Percentiles rank a stretch among this genome's conserved stretches.
Conservation (phyloP, 148 eudicot genomes). For the Chenopodium suecicum region DNA sequence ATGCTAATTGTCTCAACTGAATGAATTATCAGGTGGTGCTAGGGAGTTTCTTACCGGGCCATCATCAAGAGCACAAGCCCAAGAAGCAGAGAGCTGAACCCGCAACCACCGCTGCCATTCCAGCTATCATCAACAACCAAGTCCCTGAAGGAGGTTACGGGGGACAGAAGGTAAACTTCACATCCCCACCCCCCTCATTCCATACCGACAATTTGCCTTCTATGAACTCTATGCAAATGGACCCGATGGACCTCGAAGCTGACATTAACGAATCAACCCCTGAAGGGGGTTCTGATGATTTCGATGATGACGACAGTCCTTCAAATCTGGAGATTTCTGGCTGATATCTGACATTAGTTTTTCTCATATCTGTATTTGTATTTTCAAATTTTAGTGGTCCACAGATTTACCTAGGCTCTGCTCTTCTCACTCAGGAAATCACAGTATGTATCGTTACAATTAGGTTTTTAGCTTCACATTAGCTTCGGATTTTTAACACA, state of each 20-base stretch:
- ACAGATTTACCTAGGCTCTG: constrained; percentile 11
- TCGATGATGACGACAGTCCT: constrained; percentile 37
- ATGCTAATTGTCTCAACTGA: constrained; percentile 9
- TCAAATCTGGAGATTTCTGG: constrained; percentile 46
- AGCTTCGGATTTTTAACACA: constrained; percentile 23
- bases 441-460: constrained; percentile 16
- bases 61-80: constrained; percentile 61
- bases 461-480: constrained; percentile 20
- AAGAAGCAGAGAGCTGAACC: constrained; percentile 59
- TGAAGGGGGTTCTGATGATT: constrained; percentile 46
- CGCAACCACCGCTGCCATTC: constrained; percentile 33
- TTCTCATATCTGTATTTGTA: constrained; percentile 7
- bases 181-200: constrained; percentile 45
- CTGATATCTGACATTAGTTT: constrained; percentile 29
- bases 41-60: constrained; percentile 69
- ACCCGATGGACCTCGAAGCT: constrained; percentile 32
- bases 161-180: constrained; percentile 44
- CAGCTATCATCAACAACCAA: constrained; percentile 36
- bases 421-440: neutral
- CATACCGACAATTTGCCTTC: constrained; percentile 39
- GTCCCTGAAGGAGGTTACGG: constrained; percentile 40
- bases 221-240: constrained; percentile 40
- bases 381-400: constrained; percentile 10
- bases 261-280: constrained; percentile 40
- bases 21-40: constrained; percentile 58